Evolutionary conservation across 2,329 filamentous ascomycete species (phyloP).

Genomic region (Colletotrichum echinochloae): DNA sequence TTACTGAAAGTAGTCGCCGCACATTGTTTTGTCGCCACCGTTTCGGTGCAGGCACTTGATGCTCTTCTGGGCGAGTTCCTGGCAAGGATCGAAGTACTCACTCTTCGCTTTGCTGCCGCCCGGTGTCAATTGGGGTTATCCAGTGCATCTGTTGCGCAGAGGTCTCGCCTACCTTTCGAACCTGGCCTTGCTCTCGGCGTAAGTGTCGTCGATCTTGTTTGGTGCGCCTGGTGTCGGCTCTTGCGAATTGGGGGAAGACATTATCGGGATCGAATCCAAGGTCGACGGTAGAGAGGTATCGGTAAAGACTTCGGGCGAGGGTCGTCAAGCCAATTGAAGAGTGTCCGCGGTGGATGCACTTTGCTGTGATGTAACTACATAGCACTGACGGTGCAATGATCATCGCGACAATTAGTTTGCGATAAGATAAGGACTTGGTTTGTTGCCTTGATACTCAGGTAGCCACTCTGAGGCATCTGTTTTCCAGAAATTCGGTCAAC

Average conservation of each 20-base stretch:
- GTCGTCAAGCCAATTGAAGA: not conserved
- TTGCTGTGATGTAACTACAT: conserved; percentile 13
- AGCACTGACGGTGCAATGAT: conserved; percentile 8
- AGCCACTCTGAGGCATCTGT: not conserved
- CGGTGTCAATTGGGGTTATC: not conserved
- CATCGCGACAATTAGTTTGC: not conserved
- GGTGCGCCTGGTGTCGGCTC: conserved; percentile 5
- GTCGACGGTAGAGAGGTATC: not conserved
- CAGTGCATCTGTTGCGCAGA: not conserved
- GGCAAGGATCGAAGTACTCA: conserved; percentile 95
- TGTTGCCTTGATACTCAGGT: not conserved
- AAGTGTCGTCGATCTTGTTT: conserved; percentile 27
- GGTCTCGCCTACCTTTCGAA: conserved; percentile 68
- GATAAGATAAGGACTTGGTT: conserved; percentile 32
- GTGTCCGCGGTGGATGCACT: not conserved
- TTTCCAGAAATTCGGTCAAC: not conserved
- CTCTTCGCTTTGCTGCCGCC: conserved; percentile 81
- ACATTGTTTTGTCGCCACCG: conserved; percentile 88
- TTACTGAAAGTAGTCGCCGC: conserved; percentile 94
- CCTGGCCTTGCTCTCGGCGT: conserved; percentile 60
- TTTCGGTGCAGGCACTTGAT: conserved; percentile 92
- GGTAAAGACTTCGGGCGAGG: not conserved
- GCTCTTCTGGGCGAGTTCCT: conserved; percentile 88
- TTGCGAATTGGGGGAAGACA: not conserved
- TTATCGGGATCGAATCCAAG: not conserved